Conservation (phyloP, 1,284 basidiomycete genomes). For the Pseudozyma sp. region DNA sequence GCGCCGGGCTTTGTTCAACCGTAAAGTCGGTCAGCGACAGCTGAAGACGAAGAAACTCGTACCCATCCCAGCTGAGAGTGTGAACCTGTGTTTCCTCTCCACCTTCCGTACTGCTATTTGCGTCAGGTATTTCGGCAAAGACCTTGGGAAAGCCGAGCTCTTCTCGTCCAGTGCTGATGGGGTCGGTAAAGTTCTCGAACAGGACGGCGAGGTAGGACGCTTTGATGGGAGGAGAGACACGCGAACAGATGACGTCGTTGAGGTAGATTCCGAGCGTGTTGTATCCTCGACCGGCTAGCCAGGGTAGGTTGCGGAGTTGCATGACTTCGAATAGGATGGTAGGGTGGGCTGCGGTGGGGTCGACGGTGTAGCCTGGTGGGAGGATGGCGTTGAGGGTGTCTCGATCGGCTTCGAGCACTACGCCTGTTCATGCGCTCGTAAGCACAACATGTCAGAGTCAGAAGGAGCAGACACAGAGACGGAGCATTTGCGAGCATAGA, state of each 20-base stretch:
- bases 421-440: neutral
- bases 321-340: conserved; percentile 60
- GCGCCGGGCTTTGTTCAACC: conserved; percentile 4
- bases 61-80: conserved; percentile 50
- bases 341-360: conserved; percentile 3
- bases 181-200: conserved; percentile 60
- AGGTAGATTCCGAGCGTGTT: conserved; percentile 61
- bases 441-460: too few species aligned
- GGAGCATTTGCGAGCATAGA: neutral
- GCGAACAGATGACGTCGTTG: conserved; percentile 47
- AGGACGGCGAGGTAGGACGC: conserved; percentile 55
- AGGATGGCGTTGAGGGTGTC: conserved; percentile 26
- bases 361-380: conserved; percentile 30
- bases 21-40: conserved; percentile 12
- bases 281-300: conserved; percentile 62
- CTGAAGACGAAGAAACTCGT: conserved; percentile 55
- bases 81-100: conserved; percentile 15
- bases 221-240: conserved; percentile 18
- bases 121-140: conserved; percentile 48
- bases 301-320: conserved; percentile 61
- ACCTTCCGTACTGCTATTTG: conserved; percentile 4
- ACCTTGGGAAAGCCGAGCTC: conserved; percentile 39
- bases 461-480: too few species aligned
- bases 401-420: conserved; percentile 20
- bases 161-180: conserved; percentile 56